Base-by-base conservation (phyloP, 768 basidiomycete genomes). In the Kwoniella heveanensis region DNA sequence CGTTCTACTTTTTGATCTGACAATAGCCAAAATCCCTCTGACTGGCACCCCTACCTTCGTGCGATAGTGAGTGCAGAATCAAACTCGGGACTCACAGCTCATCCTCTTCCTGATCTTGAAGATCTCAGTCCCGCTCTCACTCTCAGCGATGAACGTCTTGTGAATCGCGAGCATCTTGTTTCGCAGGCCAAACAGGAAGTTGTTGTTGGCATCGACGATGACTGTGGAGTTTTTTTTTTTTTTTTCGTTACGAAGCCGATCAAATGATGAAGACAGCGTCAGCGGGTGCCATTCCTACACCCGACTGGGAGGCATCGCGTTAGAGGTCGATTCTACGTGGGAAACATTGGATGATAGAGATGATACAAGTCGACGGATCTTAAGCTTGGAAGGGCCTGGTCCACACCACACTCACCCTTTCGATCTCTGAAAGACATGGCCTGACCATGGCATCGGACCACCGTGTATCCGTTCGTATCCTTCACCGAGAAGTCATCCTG, bases 401-500 rank as follows among this genome's bases (percentile, higher is more conserved):
- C 6, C n/a, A 49, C 8, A n/a, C 25, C 32, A 13, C n/a, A 62
- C 76, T 49, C 54, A 78, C 80, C 72, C 60, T 79, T 80, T 19
- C 70, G 60, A 49, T 78, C 78, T n/a, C 74, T 46, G 25, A 78
- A 67, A 10, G 68, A 67, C 30, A 79, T 50, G 1, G 73, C 67
- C 24, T 69, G 61, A n/a, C 77, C 79, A 48, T 72, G 50, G 54
- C 75, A 77, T 27, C 61, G 61, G 13, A 73, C 68, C 1, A 77
- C 76, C 15, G 61, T 56, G 24, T 61, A 37, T 19, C 78, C 73
- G 39, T 77, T 67, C 30, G 50, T 55, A 44, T 77, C 77, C 57
- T 79, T 77, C 48, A 79, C 63, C 26, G 67, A 57, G 60, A 79
- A 80, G 50, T 78, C 76, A 47, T 79, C 77, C 71, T 73, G 32